Evolutionary conservation across 352 stramenopile species (phyloP).

Genomic region (Pythium pyrilobum): DNA sequence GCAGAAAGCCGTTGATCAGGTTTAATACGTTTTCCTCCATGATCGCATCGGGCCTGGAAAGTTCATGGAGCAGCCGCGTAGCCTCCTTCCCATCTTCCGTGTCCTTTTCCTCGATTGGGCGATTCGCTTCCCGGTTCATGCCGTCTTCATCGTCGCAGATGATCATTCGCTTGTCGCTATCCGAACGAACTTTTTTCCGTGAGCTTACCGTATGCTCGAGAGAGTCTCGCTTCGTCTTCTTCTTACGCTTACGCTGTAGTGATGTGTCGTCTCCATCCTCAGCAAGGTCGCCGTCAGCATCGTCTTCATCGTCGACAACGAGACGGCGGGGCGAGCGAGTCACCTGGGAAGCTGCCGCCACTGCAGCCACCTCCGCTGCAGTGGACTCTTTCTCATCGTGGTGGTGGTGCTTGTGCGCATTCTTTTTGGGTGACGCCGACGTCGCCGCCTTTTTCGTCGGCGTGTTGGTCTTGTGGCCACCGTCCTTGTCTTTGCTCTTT

Average conservation of each 20-base stretch:
- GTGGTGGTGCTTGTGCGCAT: slow-evolving; percentile 10
- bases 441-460: slow-evolving; percentile 16
- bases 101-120: slow-evolving; percentile 48
- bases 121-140: slow-evolving; percentile 19
- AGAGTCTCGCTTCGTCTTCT: slow-evolving; percentile 36
- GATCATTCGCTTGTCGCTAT: slow-evolving; percentile 63
- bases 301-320: slow-evolving; percentile 23
- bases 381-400: slow-evolving; percentile 5
- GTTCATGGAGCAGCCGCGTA: slow-evolving; percentile 50
- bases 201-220: slow-evolving; percentile 13
- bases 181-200: slow-evolving; percentile 32
- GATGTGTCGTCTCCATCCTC: not conserved
- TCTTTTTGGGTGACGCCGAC: slow-evolving; percentile 13
- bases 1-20: slow-evolving; percentile 82
- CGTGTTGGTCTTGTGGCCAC: not conserved
- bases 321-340: slow-evolving; percentile 8
- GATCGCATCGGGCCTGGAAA: slow-evolving; percentile 72
- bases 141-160: slow-evolving; percentile 80
- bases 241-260: slow-evolving; percentile 15
- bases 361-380: not conserved
- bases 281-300: slow-evolving; percentile 11
- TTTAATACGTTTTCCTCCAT: slow-evolving; percentile 79
- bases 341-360: not conserved
- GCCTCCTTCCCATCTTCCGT: slow-evolving; percentile 76
- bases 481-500: slow-evolving; percentile 5